These are phyloP conservation scores for Apiospora koreana DNA, from an alignment of 2,329 filamentous ascomycete genomes.

Conservation along the genomic window DNA sequence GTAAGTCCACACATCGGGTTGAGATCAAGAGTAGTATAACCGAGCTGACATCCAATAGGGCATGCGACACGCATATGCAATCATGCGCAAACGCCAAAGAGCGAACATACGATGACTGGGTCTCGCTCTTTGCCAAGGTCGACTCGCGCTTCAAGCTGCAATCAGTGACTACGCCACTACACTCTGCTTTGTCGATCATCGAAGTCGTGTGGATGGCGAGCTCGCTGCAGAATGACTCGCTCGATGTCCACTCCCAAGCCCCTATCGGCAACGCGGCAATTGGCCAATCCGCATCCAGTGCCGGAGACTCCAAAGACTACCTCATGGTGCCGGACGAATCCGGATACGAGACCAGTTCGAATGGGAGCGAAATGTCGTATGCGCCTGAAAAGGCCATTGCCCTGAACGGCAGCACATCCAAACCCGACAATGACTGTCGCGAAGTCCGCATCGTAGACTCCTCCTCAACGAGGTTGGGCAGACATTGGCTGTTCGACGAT, in stretches of 20 bases:
- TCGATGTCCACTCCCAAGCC: neutral
- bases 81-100: constrained; percentile 21
- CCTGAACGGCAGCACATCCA: neutral
- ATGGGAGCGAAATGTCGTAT: neutral
- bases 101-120: constrained; percentile 18
- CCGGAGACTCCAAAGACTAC: neutral
- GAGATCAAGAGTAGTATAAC: no score
- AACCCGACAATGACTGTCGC: neutral
- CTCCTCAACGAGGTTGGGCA: neutral
- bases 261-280: neutral
- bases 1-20: neutral
- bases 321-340: neutral
- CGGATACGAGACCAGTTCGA: neutral
- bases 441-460: neutral
- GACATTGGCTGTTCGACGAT: neutral
- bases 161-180: constrained; percentile 15
- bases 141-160: constrained; percentile 16
- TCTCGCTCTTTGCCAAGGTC: constrained; percentile 15
- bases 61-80: constrained; percentile 19
- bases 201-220: constrained; percentile 16
- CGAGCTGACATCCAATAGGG: constrained; percentile 4
- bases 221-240: neutral
- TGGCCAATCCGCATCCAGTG: neutral
- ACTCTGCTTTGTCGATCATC: constrained; percentile 19
- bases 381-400: neutral